Conservation (phyloP, 2,329 filamentous ascomycete genomes). For the Emmonsia crescens region DNA sequence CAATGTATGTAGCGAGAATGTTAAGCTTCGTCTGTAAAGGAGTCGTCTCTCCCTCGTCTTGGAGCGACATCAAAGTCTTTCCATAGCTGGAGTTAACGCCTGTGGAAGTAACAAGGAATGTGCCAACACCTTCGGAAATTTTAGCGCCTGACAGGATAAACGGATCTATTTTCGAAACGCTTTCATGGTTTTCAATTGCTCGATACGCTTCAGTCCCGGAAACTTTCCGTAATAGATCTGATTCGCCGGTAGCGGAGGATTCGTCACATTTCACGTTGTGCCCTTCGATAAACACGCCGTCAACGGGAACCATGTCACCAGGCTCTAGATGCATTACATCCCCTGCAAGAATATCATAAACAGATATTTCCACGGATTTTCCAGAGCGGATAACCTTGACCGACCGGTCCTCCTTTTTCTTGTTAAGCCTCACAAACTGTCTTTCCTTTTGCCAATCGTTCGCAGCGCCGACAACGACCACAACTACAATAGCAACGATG, state of each 20-base stretch:
- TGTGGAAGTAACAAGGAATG: conserved; percentile 63
- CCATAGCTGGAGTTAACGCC: conserved; percentile 66
- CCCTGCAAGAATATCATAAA: conserved; percentile 61
- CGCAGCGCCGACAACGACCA: conserved; percentile 50
- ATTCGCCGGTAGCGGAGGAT: conserved; percentile 67
- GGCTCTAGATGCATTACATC: conserved; percentile 64
- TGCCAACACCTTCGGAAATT: conserved; percentile 63
- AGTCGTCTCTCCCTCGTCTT: conserved; percentile 66
- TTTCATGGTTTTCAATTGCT: conserved; percentile 50
- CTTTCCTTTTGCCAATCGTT: conserved; percentile 61
- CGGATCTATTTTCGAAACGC: conserved; percentile 57
- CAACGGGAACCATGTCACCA: conserved; percentile 60
- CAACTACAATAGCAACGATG: conserved; percentile 53
- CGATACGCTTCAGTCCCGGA: conserved; percentile 53
- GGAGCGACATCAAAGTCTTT: conserved; percentile 66
- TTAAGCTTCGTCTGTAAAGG: conserved; percentile 71
- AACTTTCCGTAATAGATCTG: conserved; percentile 59
- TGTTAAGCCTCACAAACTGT: conserved; percentile 56
- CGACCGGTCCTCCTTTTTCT: conserved; percentile 64
- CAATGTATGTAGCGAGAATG: conserved; percentile 65
- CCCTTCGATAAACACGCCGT: conserved; percentile 59
- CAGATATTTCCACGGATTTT: conserved; percentile 55
- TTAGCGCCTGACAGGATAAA: conserved; percentile 75
- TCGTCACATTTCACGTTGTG: conserved; percentile 61
- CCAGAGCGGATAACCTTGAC: conserved; percentile 71